Evolutionary conservation across 2,329 filamentous ascomycete species (phyloP).

Genomic region (Alternaria hordeiaustralica): DNA sequence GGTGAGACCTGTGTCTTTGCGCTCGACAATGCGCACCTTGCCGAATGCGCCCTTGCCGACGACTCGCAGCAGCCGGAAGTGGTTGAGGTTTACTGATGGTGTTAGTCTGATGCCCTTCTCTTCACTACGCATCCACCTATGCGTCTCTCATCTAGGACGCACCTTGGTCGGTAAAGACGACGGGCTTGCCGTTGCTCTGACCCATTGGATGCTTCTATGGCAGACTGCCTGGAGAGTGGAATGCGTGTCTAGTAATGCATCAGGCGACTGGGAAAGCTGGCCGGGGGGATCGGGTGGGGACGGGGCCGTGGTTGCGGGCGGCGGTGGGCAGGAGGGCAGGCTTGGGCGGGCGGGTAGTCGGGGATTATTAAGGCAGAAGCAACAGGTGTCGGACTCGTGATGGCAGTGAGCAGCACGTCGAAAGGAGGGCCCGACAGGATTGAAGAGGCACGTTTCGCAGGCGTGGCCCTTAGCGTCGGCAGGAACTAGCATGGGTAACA

Average conservation of each 20-base stretch:
- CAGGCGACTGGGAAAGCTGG: slow-evolving; percentile 11
- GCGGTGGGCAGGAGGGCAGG: slow-evolving; percentile 2
- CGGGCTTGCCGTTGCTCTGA: slow-evolving; percentile 92
- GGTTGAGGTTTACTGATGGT: slow-evolving; percentile 85
- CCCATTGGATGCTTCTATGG: slow-evolving; percentile 69
- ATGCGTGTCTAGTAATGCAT: slow-evolving; percentile 34
- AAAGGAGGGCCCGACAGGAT: slow-evolving; percentile 35
- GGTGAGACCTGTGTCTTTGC: slow-evolving; percentile 90
- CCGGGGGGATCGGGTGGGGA: not conserved
- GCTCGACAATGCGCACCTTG: slow-evolving; percentile 97
- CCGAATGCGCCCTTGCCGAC: slow-evolving; percentile 98
- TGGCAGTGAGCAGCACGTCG: slow-evolving; percentile 12
- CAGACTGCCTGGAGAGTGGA: slow-evolving; percentile 22
- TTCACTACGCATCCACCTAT: no score
- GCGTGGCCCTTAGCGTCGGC: slow-evolving; percentile 22
- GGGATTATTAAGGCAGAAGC: slow-evolving; percentile 13
- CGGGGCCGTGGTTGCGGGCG: slow-evolving; percentile 13
- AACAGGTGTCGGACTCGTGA: slow-evolving; percentile 1
- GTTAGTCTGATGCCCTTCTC: no score
- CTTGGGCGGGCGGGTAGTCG: slow-evolving; percentile 7
- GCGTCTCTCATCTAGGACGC: no score
- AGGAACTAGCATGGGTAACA: slow-evolving; percentile 14
- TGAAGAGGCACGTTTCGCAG: slow-evolving; percentile 32
- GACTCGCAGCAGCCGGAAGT: slow-evolving; percentile 92
- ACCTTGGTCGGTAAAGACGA: slow-evolving; percentile 94